Conservation (phyloP, 306 rosid species). For the Hippophae gyantsensis region DNA sequence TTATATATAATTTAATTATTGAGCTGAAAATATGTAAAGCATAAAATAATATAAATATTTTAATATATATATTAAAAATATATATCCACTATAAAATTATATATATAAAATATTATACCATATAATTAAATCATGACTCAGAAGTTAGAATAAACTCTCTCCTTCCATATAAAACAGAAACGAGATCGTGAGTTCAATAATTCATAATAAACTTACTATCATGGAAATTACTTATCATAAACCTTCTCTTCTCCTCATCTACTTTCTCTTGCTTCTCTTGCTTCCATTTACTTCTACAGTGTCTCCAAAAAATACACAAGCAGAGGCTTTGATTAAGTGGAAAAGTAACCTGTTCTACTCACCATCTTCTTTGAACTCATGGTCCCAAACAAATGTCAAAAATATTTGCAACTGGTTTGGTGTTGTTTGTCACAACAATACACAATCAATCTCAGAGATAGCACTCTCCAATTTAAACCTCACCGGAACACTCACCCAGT, state of each 20-base stretch:
- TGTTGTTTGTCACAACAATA: constrained; percentile 35
- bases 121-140: too few relatives aligned
- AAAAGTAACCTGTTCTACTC: constrained; percentile 28
- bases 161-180: too few relatives aligned
- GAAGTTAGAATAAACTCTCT: too few relatives aligned
- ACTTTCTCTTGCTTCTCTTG: constrained; percentile 18
- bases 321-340: constrained; percentile 56
- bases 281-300: constrained; percentile 32
- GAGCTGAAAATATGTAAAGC: too few relatives aligned
- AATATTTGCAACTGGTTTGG: constrained; percentile 50
- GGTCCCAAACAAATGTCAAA: constrained; percentile 42
- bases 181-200: too few relatives aligned
- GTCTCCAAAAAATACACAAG: constrained; percentile 37
- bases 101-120: too few relatives aligned
- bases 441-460: constrained; percentile 27
- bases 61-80: too few relatives aligned
- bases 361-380: constrained; percentile 26
- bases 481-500: constrained; percentile 24
- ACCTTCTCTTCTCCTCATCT: constrained; percentile 9
- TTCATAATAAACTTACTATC: too few relatives aligned
- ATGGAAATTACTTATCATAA: constrained; percentile 5
- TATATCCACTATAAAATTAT: too few relatives aligned
- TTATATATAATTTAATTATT: too few relatives aligned
- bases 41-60: too few relatives aligned
- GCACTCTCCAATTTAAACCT: constrained; percentile 27